phyloP scores from a whole-genome alignment of 2,329 filamentous ascomycete species.

The Dryadomyces quercus-mongolicae region DNA sequence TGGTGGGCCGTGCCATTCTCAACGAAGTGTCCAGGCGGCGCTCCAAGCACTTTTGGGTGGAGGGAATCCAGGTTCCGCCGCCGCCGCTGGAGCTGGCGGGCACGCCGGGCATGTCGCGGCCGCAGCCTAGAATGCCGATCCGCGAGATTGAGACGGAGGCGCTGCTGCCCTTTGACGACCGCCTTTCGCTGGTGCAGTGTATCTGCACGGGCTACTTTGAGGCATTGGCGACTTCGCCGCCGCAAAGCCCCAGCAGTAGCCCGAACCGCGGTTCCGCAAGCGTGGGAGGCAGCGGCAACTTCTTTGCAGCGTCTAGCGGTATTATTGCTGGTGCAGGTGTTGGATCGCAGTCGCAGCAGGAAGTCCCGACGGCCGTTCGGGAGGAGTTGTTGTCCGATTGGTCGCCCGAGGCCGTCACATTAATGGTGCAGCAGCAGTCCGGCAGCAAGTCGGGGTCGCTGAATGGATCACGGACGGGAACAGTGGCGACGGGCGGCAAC shows the following conservation, averaged over 20 bases:
- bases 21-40: slow-evolving; percentile 66
- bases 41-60: slow-evolving; percentile 66
- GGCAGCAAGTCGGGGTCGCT: slow-evolving; percentile 62
- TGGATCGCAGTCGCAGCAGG: slow-evolving; percentile 20
- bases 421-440: slow-evolving; percentile 45
- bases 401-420: slow-evolving; percentile 63
- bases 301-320: background rate
- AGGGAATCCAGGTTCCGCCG: slow-evolving; percentile 60
- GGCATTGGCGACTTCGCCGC: slow-evolving; percentile 40
- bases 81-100: slow-evolving; percentile 49
- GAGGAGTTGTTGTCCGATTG: slow-evolving; percentile 72
- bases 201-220: slow-evolving; percentile 62
- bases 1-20: slow-evolving; percentile 57
- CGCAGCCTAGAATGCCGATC: slow-evolving; percentile 32
- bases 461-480: slow-evolving; percentile 60
- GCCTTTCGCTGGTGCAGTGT: slow-evolving; percentile 57
- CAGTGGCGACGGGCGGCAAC: slow-evolving; percentile 29
- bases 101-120: slow-evolving; percentile 32
- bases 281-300: background rate
- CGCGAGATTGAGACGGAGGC: slow-evolving; percentile 49
- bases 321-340: background rate
- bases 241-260: slow-evolving; percentile 57
- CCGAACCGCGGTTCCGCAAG: slow-evolving; percentile 41
- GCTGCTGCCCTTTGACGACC: slow-evolving; percentile 64
- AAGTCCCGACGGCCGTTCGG: slow-evolving; percentile 53